Base-by-base conservation (phyloP, 345 rosid genomes). In the thale cress (Arabidopsis thaliana) region DNA sequence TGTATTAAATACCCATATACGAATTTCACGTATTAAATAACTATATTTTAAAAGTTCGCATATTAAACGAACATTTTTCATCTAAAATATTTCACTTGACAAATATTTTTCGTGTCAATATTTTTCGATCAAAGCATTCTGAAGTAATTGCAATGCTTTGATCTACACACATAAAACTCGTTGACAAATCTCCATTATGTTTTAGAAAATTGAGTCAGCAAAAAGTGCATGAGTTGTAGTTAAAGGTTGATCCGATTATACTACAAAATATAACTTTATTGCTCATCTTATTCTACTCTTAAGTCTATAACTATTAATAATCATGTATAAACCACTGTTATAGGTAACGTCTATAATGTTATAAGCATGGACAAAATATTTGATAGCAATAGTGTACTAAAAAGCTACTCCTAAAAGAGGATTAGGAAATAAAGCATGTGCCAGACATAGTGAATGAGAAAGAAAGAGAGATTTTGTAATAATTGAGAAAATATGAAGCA, bases 351-450 rank as follows among this genome's bases (percentile, higher is more conserved):
- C 22, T 68, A 16, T 41, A 28, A 28, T 11, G 3, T 44, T 44
- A 46, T 50, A 62, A 40, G 30, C 70, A 53, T 42, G 70, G 23
- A 42, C 42, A 53, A 48, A 8, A 8, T 4, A 37, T 9, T 45
- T 45, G 50, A 65, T 44, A 56, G 72, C 59, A 57, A 66, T 16
- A 38, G 49, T 73, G 71, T 65, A 37, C 60, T 48, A 66, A 48
- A 74, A 74, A 74, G 72, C 67, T 59, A 48, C 3, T 59, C 57
- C 68, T 67, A 50, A 75, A 75, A 60, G 68, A 75, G 8, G 79
- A 41, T 68, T 67, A 41, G 55, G 68, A 75, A 51, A 68, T 68
- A 75, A 59, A 67, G 73, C 62, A 75, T 50, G 49, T 52, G 63
- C 40, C 8, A 42, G 66, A 59, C 74, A 58, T 49, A 24, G 11